Base-by-base conservation (phyloP, 352 stramenopile species). In the Phytophthora uliginosa region DNA sequence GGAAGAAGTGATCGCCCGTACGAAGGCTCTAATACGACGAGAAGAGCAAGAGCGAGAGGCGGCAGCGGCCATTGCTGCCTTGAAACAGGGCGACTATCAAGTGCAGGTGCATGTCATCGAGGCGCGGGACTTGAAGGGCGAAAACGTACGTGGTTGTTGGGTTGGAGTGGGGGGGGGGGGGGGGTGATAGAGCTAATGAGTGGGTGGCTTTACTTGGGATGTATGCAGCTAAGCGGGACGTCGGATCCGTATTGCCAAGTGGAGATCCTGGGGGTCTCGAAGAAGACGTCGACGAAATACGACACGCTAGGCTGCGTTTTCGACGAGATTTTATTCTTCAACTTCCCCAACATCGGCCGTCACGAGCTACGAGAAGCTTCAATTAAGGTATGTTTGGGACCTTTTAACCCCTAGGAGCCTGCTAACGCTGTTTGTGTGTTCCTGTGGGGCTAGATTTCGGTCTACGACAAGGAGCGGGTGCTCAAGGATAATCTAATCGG, bases 241-340 rank as follows among this genome's bases (percentile, higher is more conserved):
- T 97, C 89, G 3, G 92, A 98, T 71, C 94, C 94, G 17, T 94
- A 97, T 42, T 94, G 93, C 7, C 89, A 92, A 66, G 88, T 93
- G 18, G 88, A 95, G 38, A 82, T 95, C 2, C 74, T 97, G 55
- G 85, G 78, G 0, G 34, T 74, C 5, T 84, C 83, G 47, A 93
- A 96, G 63, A 96, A 91, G 60, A 92, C 88, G 7, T 90, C 91
- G 8, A 95, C 83, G 12, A 95, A 94, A 55, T 88, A 86, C 55
- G 78, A 92, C 26, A 95, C 90, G 9, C 79, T 97, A 24, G 88
- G 82, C 1, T 95, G 86, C 33, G 92, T 98, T 1, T 98, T 98
- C 66, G 95, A 98, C 54, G 92, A 98, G 66, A 84, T 93, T 7
- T 69, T 98, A 20, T 97, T 98, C 53, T 97, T 98, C 59, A 86